Evolutionary conservation across 2,329 filamentous ascomycete species (phyloP), one percentile per base, ranked within the genome.

Genomic region (Xylaria arbuscula): DNA sequence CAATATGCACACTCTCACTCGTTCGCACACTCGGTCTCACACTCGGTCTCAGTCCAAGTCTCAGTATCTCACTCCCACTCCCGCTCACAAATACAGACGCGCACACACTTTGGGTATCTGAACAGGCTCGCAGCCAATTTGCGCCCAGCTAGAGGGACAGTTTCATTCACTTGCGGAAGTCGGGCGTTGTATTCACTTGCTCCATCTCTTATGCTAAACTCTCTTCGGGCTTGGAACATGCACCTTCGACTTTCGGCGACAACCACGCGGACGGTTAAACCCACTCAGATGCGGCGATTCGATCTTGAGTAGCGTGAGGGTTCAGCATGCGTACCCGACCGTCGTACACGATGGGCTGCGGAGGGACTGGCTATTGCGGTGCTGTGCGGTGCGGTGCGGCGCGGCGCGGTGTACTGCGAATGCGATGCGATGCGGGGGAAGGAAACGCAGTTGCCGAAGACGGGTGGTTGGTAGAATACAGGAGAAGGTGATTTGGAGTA

Each of bases 131-230:
- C 40, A 24, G 32, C 19, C 28, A 22, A 24, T 47, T 51, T 64
- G 61, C 67, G 64, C 64, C 53, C 66, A 40, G 67, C 58, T 61
- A 24, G 61, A 24, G 48, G 63, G 61, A 47, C 13, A 51, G 17
- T 54, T 38, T 34, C 40, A 42, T 66, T 69, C 66, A 67, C 69
- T 62, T 60, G 69, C 58, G 67, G 48, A 65, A 54, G 60, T 62
- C 51, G 66, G 57, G 63, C 19, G 60, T 63, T 22, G 58, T 40
- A 40, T 67, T 71, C 60, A 28, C 56, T 59, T 47, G 62, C 61
- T 71, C 69, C 69, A 71, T 71, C 42, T 59, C 69, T 62, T 61
- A 42, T 40, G 48, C n/a, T n/a, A 32, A 22, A 22, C 40, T 62
- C 6, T 51, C 28, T 50, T 51, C 7, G 13, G 57, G 40, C 42